Percentiles rank a stretch among this genome's conserved stretches.
phyloP scores from a whole-genome alignment of 768 basidiomycete genomes.

The Xerocomellus chrysenteron region DNA sequence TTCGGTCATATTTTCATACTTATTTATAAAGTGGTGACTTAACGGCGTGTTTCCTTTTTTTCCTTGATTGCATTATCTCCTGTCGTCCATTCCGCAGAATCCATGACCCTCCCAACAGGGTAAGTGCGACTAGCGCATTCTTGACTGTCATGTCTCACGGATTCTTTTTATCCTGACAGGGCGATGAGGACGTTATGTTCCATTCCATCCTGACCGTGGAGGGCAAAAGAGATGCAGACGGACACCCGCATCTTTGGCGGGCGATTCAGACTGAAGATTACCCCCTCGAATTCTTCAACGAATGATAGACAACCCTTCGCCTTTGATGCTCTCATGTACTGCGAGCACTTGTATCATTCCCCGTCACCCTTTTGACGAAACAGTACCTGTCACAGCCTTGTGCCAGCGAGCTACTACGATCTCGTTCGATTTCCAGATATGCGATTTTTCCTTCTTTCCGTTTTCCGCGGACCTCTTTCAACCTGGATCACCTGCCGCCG shows the following conservation, averaged over 20 bases:
- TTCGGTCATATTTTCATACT: constrained; percentile 4
- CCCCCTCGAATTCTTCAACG: constrained; percentile 44
- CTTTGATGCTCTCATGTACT: background rate
- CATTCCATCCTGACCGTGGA: constrained; percentile 71
- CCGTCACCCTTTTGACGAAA: constrained; percentile 14
- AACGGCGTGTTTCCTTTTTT: constrained; percentile 7
- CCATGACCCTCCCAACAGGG: constrained; percentile 73
- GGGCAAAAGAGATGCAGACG: constrained; percentile 44
- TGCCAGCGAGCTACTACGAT: constrained; percentile 9
- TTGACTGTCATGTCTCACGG: constrained; percentile 3
- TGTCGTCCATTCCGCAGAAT: constrained; percentile 44
- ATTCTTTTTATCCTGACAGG: constrained; percentile 39
- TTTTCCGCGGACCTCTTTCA: constrained; percentile 8
- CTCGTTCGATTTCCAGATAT: constrained; percentile 3
- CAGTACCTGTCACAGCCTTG: constrained; percentile 14
- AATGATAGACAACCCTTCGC: constrained; percentile 3
- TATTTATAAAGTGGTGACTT: constrained; percentile 11
- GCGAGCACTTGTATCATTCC: background rate
- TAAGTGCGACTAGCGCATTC: constrained; percentile 29
- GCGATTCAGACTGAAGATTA: constrained; percentile 61
- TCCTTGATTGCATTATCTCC: background rate
- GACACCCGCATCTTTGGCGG: constrained; percentile 55
- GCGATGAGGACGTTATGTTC: constrained; percentile 62
- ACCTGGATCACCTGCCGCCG: constrained; percentile 5
- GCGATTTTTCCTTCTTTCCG: background rate